phyloP scores from a whole-genome alignment of 768 basidiomycete genomes.

The Phlegmacium glaucopus region DNA sequence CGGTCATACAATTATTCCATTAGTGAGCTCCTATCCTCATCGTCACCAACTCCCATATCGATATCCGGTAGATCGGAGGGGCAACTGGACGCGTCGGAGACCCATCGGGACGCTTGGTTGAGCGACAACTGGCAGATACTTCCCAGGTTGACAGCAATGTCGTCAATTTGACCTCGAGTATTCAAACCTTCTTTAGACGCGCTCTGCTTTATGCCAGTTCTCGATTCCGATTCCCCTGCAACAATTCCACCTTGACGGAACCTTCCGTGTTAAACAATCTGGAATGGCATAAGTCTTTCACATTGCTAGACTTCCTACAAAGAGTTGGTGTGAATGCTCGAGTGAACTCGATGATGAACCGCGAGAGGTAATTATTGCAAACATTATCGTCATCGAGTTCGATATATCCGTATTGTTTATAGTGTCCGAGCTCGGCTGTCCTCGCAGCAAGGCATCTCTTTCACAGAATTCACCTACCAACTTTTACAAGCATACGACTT shows the following conservation, averaged over 20 bases:
- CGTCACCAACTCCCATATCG: constrained; percentile 1
- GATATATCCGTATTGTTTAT: constrained; percentile 2
- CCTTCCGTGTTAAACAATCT: constrained; percentile 45
- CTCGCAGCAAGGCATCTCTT: constrained; percentile 88
- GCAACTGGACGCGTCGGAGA: constrained; percentile 97
- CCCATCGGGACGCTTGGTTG: constrained; percentile 84
- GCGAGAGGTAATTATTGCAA: constrained; percentile 68
- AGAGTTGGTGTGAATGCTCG: constrained; percentile 75
- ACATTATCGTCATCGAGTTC: neutral
- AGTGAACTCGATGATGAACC: constrained; percentile 85
- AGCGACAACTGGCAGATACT: constrained; percentile 66
- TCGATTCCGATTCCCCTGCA: constrained; percentile 24
- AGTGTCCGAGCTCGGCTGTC: constrained; percentile 82
- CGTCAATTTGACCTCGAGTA: constrained; percentile 52
- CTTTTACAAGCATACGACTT: constrained; percentile 97
- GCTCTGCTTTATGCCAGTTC: constrained; percentile 58
- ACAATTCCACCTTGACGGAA: constrained; percentile 9
- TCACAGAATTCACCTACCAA: constrained; percentile 98
- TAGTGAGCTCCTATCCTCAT: constrained; percentile 52
- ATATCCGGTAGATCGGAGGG: constrained; percentile 76
- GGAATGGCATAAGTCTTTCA: constrained; percentile 73
- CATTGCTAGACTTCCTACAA: constrained; percentile 81
- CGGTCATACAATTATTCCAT: constrained; percentile 81
- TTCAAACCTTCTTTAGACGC: constrained; percentile 69
- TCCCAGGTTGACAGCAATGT: constrained; percentile 67